These are phyloP conservation scores for Elsinoe perseae DNA, from an alignment of 2,329 filamentous ascomycete species.

Conservation along the genomic window DNA sequence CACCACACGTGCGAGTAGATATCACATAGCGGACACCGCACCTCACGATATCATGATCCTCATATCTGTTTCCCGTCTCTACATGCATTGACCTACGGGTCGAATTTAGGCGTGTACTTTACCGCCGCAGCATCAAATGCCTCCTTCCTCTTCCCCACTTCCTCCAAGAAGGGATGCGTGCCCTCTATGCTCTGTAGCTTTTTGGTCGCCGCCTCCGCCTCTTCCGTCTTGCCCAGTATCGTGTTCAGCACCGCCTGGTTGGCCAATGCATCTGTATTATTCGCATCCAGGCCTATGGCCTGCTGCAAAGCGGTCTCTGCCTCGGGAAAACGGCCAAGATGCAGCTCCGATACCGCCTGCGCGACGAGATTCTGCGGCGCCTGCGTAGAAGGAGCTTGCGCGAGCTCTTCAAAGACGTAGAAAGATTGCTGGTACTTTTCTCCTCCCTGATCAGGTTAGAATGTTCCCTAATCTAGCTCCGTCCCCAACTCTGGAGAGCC, in stretches of 20 bases:
- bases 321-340: conserved; percentile 81
- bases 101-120: conserved; percentile 81
- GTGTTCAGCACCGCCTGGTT: conserved; percentile 75
- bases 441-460: conserved; percentile 57
- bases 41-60: conserved; percentile 8
- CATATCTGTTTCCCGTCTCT: background rate
- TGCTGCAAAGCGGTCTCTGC: conserved; percentile 79
- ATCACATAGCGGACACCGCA: background rate
- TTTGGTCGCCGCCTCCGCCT: conserved; percentile 49
- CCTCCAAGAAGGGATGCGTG: conserved; percentile 59
- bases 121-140: conserved; percentile 77
- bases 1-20: background rate
- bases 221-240: conserved; percentile 58
- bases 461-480: background rate
- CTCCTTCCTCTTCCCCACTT: conserved; percentile 77
- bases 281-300: conserved; percentile 65
- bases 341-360: conserved; percentile 85
- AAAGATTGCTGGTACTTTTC: conserved; percentile 95
- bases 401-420: conserved; percentile 95
- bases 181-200: conserved; percentile 38
- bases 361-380: conserved; percentile 69
- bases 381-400: conserved; percentile 73
- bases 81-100: conserved; percentile 36
- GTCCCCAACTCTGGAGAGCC: background rate
- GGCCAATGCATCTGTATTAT: conserved; percentile 66